phyloP scores from a whole-genome alignment of 129 eudicot species.

The Dittrichia graveolens region DNA sequence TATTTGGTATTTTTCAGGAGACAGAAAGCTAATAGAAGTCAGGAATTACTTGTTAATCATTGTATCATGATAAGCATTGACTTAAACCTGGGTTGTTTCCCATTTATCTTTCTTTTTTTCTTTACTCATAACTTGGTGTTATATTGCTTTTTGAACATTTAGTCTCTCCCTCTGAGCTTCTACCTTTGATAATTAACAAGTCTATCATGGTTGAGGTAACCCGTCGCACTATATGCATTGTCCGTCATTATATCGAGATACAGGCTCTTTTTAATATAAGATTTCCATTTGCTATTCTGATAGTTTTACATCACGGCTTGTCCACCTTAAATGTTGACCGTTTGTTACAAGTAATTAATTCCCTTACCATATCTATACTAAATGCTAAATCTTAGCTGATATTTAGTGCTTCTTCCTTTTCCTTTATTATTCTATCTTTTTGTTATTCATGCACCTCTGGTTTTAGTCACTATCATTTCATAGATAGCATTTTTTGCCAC shows the following conservation, averaged over 20 bases:
- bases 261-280: slow-evolving; percentile 19
- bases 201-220: too few species aligned
- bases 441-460: slow-evolving; percentile 30
- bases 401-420: slow-evolving; percentile 18
- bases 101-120: slow-evolving; percentile 23
- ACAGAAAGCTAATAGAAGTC: slow-evolving; percentile 33
- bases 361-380: slow-evolving; percentile 17
- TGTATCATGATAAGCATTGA: slow-evolving; percentile 50
- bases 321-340: slow-evolving; percentile 13
- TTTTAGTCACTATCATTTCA: slow-evolving; percentile 30
- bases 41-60: slow-evolving; percentile 40
- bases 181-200: too few species aligned
- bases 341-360: slow-evolving; percentile 6
- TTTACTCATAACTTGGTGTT: slow-evolving; percentile 20
- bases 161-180: slow-evolving; percentile 38
- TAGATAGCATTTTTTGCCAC: slow-evolving; percentile 44
- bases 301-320: slow-evolving; percentile 22
- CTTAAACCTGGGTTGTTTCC: slow-evolving; percentile 32
- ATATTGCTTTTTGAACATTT: slow-evolving; percentile 31
- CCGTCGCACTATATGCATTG: slow-evolving; percentile 21
- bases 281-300: slow-evolving; percentile 15
- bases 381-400: slow-evolving; percentile 29
- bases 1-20: slow-evolving; percentile 46
- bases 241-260: slow-evolving; percentile 19
- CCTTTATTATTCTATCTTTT: not conserved